Evolutionary conservation across 768 basidiomycete genomes (phyloP).

Genomic region (Crassisporium funariophilum): DNA sequence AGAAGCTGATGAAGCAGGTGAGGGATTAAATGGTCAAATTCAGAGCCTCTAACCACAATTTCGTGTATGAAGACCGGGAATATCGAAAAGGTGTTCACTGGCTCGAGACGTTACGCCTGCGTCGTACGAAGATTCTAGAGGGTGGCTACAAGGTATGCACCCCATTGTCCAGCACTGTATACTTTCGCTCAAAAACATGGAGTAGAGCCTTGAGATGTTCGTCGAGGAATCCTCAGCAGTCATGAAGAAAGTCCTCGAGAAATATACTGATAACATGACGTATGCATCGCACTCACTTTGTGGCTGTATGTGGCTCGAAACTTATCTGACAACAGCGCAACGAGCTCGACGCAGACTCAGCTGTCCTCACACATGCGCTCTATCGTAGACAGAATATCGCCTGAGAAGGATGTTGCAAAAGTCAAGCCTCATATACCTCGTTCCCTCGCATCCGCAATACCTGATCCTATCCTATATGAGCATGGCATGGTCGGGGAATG

Average conservation of each 20-base stretch:
- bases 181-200: background rate
- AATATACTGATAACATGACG: constrained; percentile 83
- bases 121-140: constrained; percentile 80
- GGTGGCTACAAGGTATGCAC: constrained; percentile 72
- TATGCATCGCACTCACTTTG: constrained; percentile 32
- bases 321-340: constrained; percentile 55
- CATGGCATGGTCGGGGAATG: constrained; percentile 84
- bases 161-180: background rate
- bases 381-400: constrained; percentile 66
- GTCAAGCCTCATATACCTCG: constrained; percentile 59
- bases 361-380: constrained; percentile 65
- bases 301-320: background rate
- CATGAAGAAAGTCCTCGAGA: constrained; percentile 64
- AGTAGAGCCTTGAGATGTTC: constrained; percentile 80
- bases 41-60: background rate
- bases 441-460: constrained; percentile 64
- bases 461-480: constrained; percentile 73
- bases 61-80: constrained; percentile 68
- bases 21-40: constrained; percentile 11
- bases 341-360: constrained; percentile 73
- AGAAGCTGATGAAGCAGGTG: constrained; percentile 90
- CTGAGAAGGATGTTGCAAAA: constrained; percentile 67
- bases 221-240: constrained; percentile 68
- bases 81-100: constrained; percentile 89
- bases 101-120: constrained; percentile 86